A percentile compares a stretch with the other conserved stretches of the same genome.
Conservation (phyloP, 352 stramenopile species). For the Globisporangium paddicum region DNA sequence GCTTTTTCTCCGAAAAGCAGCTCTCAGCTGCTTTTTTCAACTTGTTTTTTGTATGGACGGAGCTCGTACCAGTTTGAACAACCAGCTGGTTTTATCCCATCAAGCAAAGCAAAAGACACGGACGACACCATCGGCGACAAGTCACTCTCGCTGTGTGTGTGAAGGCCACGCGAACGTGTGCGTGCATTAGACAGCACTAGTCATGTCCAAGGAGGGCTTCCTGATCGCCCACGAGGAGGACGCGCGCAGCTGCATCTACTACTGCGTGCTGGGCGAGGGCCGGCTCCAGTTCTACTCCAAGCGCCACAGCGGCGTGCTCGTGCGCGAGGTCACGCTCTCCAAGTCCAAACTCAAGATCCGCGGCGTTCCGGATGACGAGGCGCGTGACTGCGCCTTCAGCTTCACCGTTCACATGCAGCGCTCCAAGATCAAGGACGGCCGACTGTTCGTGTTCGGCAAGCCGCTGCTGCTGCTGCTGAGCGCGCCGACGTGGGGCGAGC, state of each 20-base stretch:
- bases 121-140: neutral
- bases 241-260: slow-evolving; percentile 66
- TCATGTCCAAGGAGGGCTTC: slow-evolving; percentile 85
- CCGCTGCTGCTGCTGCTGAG: slow-evolving; percentile 55
- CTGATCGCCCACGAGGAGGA: slow-evolving; percentile 67
- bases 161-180: neutral
- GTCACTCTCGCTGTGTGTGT: neutral
- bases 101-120: neutral
- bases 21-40: neutral
- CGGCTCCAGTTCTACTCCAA: slow-evolving; percentile 68
- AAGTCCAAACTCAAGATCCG: slow-evolving; percentile 76
- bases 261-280: slow-evolving; percentile 73
- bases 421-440: slow-evolving; percentile 65
- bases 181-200: neutral
- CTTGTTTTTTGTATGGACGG: neutral
- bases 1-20: neutral
- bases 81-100: neutral
- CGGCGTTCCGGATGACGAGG: slow-evolving; percentile 65
- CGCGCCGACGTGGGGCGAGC: slow-evolving; percentile 68
- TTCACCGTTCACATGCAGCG: slow-evolving; percentile 71
- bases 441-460: slow-evolving; percentile 56
- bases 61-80: neutral
- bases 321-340: slow-evolving; percentile 62
- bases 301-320: slow-evolving; percentile 55
- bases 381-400: slow-evolving; percentile 65